phyloP scores from a whole-genome alignment of 257 asterid genomes.

The Rehmannia glutinosa region DNA sequence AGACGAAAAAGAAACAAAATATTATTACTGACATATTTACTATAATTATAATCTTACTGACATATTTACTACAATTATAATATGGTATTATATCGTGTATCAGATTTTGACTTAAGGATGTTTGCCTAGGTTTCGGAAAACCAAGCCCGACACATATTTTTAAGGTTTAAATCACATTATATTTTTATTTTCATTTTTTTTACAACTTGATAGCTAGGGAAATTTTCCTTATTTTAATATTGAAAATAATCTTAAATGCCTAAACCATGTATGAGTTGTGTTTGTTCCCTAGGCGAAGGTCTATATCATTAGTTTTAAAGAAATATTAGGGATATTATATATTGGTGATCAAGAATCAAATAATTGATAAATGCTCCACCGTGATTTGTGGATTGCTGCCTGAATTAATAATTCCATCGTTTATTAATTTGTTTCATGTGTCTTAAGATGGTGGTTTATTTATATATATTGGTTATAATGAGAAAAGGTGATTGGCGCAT shows the following conservation, averaged over 20 bases:
- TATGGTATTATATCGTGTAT: too few relatives aligned
- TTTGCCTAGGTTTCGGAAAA: background rate
- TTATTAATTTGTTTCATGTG: too few relatives aligned
- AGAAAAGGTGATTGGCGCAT: too few relatives aligned
- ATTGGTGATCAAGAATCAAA: constrained; percentile 13
- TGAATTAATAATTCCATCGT: too few relatives aligned
- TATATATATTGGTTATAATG: too few relatives aligned
- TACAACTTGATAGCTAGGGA: too few relatives aligned
- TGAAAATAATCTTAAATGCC: background rate
- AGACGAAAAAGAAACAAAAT: background rate
- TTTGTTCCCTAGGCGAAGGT: background rate
- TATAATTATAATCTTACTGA: background rate
- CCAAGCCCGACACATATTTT: background rate
- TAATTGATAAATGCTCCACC: constrained; percentile 7
- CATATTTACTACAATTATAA: too few relatives aligned
- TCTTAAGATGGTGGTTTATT: too few relatives aligned
- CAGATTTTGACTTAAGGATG: background rate
- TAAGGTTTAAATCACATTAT: background rate
- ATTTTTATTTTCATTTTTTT: too few relatives aligned
- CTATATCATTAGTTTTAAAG: background rate
- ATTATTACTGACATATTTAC: background rate
- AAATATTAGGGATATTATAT: background rate
- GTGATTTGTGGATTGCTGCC: constrained; percentile 23
- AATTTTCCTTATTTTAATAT: too few relatives aligned
- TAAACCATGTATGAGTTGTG: too few relatives aligned